Percentiles rank a stretch among this genome's conserved stretches.
Evolutionary conservation across 2,329 filamentous ascomycete genomes (phyloP).

Genomic region (Corynespora cassiicola): DNA sequence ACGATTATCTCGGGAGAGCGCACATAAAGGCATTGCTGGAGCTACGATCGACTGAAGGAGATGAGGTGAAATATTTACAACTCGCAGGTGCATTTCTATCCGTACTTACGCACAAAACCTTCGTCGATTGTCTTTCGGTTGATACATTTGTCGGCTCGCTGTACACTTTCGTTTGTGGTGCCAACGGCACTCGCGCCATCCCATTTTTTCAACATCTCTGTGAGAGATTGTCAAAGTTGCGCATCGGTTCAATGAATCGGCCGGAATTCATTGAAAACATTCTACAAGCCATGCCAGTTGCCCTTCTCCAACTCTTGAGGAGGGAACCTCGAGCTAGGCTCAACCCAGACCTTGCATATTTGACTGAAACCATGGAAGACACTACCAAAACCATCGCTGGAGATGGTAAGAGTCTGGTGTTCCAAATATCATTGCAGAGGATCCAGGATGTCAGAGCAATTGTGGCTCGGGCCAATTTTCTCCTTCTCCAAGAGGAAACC

Average conservation of each 20-base stretch:
- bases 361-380: conserved; percentile 6
- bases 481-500: conserved; percentile 14
- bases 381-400: conserved; percentile 7
- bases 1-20: conserved; percentile 27
- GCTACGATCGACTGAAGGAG: conserved; percentile 4
- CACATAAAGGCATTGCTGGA: conserved; percentile 36
- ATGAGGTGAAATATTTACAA: conserved; percentile 11
- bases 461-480: conserved; percentile 20
- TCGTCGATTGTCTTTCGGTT: conserved; percentile 43
- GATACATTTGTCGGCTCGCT: conserved; percentile 42
- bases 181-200: conserved; percentile 35
- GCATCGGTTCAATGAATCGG: too few relatives aligned
- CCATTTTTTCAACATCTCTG: conserved; percentile 37
- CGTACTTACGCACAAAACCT: conserved; percentile 39
- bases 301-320: conserved; percentile 25
- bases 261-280: too few relatives aligned
- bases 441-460: too few relatives aligned
- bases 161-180: conserved; percentile 45
- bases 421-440: too few relatives aligned
- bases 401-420: too few relatives aligned
- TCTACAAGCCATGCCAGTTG: conserved; percentile 14
- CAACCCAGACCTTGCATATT: conserved; percentile 21
- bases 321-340: conserved; percentile 25
- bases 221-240: too few relatives aligned
- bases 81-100: conserved; percentile 23